Base-by-base conservation (phyloP, 163 green algal genomes). In the Trebouxiophyceae sp. region DNA sequence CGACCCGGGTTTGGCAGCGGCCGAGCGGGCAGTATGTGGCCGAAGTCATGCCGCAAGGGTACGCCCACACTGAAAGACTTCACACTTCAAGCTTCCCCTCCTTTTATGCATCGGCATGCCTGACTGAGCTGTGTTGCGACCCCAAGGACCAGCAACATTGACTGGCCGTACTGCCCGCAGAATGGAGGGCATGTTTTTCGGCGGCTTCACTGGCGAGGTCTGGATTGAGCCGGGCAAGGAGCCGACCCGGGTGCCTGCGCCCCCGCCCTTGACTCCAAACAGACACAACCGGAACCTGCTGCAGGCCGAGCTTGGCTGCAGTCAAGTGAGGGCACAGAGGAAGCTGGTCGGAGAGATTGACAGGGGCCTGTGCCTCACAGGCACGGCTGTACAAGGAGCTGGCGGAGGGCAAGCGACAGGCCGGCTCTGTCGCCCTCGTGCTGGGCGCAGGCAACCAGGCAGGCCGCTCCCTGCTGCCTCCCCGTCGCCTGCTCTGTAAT, bases 181-280 rank as follows among this genome's bases (percentile, higher is more conserved):
- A 33, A 27, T 69, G 50, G 72, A 81, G 33, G 33, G 72, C 2
- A 57, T 91, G 31, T 67, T 91, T 54, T 86, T 87, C 56, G 75
- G 74, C 5, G 76, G 77, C 23, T 85, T 81, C 50, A 64, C 12
- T 2, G 86, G 86, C 4, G 84, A 92, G 69, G 44, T 95, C 12
- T 95, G 86, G 86, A 77, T 95, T 0, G 3, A 85, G 70, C 86
- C 83, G 0, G 85, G 85, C 26, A 68, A 89, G 57, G 70, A 74
- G 19, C 57, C 84, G 8, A 86, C 59, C 12, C 82, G n/a, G n/a
- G n/a, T 86, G 74, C 73, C 50, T 2, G 5, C 12, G 34, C 1
- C 4, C 28, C 27, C 33, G 4, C 60, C 2, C 20, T 32, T 19
- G 54, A 29, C 12, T 27, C 54, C 20, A 12, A 29, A 7, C 54